Conservation (phyloP, 192 early-diverging fungal species). For the Backusella sp. region DNA sequence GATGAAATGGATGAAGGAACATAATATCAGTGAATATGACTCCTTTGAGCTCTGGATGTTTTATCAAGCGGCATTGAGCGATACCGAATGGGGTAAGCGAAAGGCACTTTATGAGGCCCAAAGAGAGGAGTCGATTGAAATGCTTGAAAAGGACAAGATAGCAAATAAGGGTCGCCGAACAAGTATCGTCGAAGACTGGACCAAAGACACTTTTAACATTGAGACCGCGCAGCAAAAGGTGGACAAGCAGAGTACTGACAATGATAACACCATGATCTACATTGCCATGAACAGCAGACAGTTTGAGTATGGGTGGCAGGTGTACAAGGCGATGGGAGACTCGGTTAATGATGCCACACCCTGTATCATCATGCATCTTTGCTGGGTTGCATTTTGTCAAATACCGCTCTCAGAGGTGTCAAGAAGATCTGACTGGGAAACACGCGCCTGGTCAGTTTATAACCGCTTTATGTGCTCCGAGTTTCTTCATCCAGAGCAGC, state of each 20-base stretch:
- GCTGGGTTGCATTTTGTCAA: slow-evolving; percentile 16
- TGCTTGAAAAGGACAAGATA: background rate
- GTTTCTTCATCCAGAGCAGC: slow-evolving; percentile 6
- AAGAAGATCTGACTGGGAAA: slow-evolving; percentile 17
- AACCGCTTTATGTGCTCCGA: slow-evolving; percentile 21
- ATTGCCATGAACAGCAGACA: slow-evolving; percentile 15
- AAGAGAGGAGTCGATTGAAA: background rate
- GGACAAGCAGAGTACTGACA: slow-evolving; percentile 3
- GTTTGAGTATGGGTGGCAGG: slow-evolving; percentile 28
- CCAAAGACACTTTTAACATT: background rate
- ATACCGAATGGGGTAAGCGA: slow-evolving; percentile 9
- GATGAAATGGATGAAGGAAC: slow-evolving; percentile 20
- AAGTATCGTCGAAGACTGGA: slow-evolving; percentile 9
- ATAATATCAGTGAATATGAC: slow-evolving; percentile 18
- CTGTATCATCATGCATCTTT: slow-evolving; percentile 22
- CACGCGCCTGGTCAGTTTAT: slow-evolving; percentile 20
- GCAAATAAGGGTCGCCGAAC: background rate
- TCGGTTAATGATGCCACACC: slow-evolving; percentile 12
- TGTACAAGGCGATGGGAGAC: slow-evolving; percentile 15
- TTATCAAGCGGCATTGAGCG: slow-evolving; percentile 14
- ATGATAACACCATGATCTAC: slow-evolving; percentile 21
- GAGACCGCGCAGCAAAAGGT: background rate
- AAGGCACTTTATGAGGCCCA: slow-evolving; percentile 5
- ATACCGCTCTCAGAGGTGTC: slow-evolving; percentile 17
- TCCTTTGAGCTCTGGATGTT: slow-evolving; percentile 19